Conservation (phyloP, 164 flowering plant species). For the Vitis labrusca region DNA sequence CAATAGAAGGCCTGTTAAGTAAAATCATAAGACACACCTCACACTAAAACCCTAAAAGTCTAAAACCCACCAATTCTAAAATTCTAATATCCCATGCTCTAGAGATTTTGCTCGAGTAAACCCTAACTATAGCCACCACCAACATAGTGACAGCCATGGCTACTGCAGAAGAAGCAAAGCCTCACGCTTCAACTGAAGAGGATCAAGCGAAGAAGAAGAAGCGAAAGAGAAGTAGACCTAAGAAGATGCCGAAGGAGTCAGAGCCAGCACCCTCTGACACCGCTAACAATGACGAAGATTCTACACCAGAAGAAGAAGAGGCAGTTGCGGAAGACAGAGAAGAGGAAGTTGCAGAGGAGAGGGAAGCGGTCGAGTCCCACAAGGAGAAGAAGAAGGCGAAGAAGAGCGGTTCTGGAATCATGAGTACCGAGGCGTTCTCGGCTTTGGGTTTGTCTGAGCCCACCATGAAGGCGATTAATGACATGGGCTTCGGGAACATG, state of each 20-base stretch:
- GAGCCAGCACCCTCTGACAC: slow-evolving; percentile 6
- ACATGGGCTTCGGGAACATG: slow-evolving; percentile 74
- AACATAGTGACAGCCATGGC: too few relatives aligned
- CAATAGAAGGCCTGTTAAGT: too few relatives aligned
- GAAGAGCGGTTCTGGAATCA: slow-evolving; percentile 59
- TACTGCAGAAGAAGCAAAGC: too few relatives aligned
- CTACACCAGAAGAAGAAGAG: slow-evolving; percentile 12
- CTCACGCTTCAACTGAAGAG: too few relatives aligned
- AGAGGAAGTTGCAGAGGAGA: slow-evolving; percentile 15
- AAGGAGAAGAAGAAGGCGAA: slow-evolving; percentile 16
- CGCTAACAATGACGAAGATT: background rate
- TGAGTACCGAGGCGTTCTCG: slow-evolving; percentile 65
- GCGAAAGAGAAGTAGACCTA: slow-evolving; percentile 31
- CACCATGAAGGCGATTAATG: slow-evolving; percentile 70
- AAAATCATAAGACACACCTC: too few relatives aligned
- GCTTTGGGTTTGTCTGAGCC: slow-evolving; percentile 55
- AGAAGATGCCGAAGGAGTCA: slow-evolving; percentile 4
- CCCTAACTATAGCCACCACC: too few relatives aligned
- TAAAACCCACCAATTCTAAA: too few relatives aligned
- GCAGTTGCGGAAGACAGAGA: slow-evolving; percentile 7
- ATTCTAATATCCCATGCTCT: too few relatives aligned
- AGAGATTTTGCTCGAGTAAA: too few relatives aligned
- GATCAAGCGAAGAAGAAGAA: slow-evolving; percentile 6
- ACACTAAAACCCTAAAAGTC: too few relatives aligned
- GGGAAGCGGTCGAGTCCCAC: too few relatives aligned